Conservation (phyloP, 768 basidiomycete species). For the Boletus huronensis region DNA sequence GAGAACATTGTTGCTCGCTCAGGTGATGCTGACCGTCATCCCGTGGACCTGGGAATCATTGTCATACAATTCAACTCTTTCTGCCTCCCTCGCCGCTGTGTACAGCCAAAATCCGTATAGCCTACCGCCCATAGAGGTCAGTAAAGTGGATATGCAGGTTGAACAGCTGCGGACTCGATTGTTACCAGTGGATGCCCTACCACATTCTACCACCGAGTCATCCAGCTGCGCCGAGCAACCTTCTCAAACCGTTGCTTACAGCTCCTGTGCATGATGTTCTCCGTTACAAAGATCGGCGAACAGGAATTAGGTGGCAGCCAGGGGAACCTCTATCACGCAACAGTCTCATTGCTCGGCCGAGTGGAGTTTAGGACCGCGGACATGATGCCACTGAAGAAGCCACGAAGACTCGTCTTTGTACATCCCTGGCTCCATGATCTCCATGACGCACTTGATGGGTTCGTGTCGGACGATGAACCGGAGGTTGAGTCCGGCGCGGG, state of each 20-base stretch:
- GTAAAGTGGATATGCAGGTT: not conserved
- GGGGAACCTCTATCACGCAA: not conserved
- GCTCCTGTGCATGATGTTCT: too few relatives aligned
- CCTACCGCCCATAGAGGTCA: not conserved
- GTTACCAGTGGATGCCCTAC: not conserved
- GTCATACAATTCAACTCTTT: not conserved
- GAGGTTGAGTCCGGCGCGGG: not conserved
- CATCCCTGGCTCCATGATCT: not conserved
- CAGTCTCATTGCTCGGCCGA: not conserved
- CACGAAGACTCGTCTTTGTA: not conserved
- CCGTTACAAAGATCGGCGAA: too few relatives aligned
- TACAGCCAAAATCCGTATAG: not conserved
- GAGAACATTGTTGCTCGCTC: too few relatives aligned
- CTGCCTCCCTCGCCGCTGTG: not conserved
- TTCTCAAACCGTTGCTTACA: too few relatives aligned
- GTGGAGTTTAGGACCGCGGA: not conserved
- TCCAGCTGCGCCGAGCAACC: too few relatives aligned
- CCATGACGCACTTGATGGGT: not conserved
- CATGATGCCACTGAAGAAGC: not conserved
- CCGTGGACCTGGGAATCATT: not conserved
- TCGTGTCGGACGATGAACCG: not conserved
- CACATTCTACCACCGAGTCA: not conserved
- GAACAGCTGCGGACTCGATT: not conserved
- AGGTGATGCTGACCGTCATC: too few relatives aligned
- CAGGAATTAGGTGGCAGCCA: too few relatives aligned